phyloP scores from a whole-genome alignment of 139 green algal species.

The Chlorella sorokiniana region DNA sequence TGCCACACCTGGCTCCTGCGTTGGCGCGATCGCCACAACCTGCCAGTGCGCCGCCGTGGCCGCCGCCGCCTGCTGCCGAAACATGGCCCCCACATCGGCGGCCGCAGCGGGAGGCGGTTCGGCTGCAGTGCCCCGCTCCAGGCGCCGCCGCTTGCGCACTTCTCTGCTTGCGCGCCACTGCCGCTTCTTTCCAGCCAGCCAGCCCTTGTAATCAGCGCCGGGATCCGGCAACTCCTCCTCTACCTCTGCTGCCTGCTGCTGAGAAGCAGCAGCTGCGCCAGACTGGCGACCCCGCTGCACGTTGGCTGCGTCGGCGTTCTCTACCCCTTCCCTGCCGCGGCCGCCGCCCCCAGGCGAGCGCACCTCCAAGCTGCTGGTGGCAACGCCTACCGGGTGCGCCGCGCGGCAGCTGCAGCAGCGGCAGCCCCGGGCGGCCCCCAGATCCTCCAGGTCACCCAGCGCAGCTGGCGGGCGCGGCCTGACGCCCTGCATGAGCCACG shows the following conservation, averaged over 20 bases:
- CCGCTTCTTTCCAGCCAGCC: conserved; percentile 82
- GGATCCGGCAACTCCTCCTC: conserved; percentile 24
- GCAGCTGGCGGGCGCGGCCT: conserved; percentile 9
- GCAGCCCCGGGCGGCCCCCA: conserved; percentile 8
- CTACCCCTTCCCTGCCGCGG: background rate
- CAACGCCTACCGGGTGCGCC: conserved; percentile 19
- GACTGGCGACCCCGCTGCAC: conserved; percentile 5
- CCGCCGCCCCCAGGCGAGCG: no score
- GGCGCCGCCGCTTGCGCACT: conserved; percentile 58
- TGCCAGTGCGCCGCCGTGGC: conserved; percentile 71
- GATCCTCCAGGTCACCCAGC: conserved; percentile 43
- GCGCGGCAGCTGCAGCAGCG: background rate
- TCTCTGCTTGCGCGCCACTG: conserved; percentile 64
- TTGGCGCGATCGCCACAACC: conserved; percentile 78
- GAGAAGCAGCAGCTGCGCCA: conserved; percentile 15
- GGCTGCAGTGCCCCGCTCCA: no score
- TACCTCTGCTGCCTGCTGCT: conserved; percentile 24
- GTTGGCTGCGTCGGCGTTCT: conserved; percentile 7
- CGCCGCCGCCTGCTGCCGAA: conserved; percentile 57
- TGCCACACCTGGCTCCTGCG: conserved; percentile 44
- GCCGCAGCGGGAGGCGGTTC: background rate
- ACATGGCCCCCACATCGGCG: conserved; percentile 57
- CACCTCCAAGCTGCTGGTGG: no score
- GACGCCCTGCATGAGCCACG: no score
- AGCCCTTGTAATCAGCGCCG: conserved; percentile 66